A percentile compares a stretch with the other conserved stretches of the same genome.
These are phyloP conservation scores for Leccinum ambiguum DNA, from an alignment of 1,284 basidiomycete species.

Conservation along the genomic window DNA sequence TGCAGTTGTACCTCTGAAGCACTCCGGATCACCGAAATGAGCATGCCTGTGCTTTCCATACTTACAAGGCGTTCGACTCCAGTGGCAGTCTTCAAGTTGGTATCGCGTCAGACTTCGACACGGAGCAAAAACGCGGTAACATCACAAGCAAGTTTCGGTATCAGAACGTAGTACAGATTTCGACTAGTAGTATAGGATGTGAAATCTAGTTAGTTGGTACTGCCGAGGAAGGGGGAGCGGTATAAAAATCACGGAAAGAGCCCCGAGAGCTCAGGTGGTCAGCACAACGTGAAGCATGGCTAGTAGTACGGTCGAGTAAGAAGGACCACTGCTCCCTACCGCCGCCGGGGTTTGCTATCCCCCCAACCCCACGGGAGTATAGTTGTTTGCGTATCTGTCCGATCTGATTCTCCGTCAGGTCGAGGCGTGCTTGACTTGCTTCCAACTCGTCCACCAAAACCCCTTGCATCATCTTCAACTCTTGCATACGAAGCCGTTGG, in stretches of 20 bases:
- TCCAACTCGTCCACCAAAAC: neutral
- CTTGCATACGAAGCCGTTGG: constrained; percentile 1
- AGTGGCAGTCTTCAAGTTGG: neutral
- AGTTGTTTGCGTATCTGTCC: neutral
- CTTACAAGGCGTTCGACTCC: neutral
- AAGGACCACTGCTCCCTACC: neutral
- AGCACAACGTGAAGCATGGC: neutral
- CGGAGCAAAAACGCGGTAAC: neutral
- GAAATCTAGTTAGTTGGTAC: neutral
- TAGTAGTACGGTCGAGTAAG: neutral
- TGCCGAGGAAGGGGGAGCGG: neutral
- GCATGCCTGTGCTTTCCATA: no score
- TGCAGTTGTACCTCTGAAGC: no score
- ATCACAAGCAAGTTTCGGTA: neutral
- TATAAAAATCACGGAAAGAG: neutral
- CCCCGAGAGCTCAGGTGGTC: neutral
- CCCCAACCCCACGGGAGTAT: neutral
- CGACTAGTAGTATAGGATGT: neutral
- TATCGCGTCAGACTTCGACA: neutral
- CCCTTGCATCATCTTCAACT: neutral
- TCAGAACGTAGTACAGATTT: neutral
- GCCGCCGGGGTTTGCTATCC: neutral
- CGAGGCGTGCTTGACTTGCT: neutral
- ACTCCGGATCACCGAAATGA: no score
- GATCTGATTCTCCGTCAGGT: neutral